Percentiles rank a stretch among this genome's conserved stretches.
Conservation (phyloP, 805 yeast species). For the Starmerella apicola region DNA sequence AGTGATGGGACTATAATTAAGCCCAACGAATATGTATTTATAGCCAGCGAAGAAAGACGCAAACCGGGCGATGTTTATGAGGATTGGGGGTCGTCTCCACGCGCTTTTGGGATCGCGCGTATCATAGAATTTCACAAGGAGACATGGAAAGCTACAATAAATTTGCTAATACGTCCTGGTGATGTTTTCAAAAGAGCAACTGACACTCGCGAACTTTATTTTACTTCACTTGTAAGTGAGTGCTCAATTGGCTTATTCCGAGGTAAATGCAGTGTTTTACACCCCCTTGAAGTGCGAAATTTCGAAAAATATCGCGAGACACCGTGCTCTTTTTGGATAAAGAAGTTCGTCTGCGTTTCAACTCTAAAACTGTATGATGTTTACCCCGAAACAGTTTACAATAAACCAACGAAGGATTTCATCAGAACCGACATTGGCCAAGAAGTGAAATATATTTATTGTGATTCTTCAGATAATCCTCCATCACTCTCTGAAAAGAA, state of each 20-base stretch:
- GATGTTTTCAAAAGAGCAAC: slow-evolving; percentile 57
- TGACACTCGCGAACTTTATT: slow-evolving; percentile 67
- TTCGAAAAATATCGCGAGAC: slow-evolving; percentile 40
- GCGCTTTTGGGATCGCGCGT: slow-evolving; percentile 81
- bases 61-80: neutral
- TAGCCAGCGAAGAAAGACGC: neutral
- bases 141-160: slow-evolving; percentile 31
- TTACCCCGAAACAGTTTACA: too few species aligned
- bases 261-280: slow-evolving; percentile 62
- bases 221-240: slow-evolving; percentile 73
- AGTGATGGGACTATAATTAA: slow-evolving; percentile 1
- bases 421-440: too few species aligned
- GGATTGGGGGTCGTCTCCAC: slow-evolving; percentile 57
- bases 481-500: too few species aligned
- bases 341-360: slow-evolving; percentile 72
- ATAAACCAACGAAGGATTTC: too few species aligned
- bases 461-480: too few species aligned
- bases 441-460: too few species aligned
- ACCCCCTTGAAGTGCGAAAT: slow-evolving; percentile 51
- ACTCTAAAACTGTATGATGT: slow-evolving; percentile 74
- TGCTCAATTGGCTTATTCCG: slow-evolving; percentile 67
- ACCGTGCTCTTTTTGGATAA: slow-evolving; percentile 74
- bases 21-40: slow-evolving; percentile 15
- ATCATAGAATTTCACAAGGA: slow-evolving; percentile 51
- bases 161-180: slow-evolving; percentile 85